phyloP scores from a whole-genome alignment of 495 filamentous ascomycete species.

The Umbilicaria muhlenbergii region DNA sequence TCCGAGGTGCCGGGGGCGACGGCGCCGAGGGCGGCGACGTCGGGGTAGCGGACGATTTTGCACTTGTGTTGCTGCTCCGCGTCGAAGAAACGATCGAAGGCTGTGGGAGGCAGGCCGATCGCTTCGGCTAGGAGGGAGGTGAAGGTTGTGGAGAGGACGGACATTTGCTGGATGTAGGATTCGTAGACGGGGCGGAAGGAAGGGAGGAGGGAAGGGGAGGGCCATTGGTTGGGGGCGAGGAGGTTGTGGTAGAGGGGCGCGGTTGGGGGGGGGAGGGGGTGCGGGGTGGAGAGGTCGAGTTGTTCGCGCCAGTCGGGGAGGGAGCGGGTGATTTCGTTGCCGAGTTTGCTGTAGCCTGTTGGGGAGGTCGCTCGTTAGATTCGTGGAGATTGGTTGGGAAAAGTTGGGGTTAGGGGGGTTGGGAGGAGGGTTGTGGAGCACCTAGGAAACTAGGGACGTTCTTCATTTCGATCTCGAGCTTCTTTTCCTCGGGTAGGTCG shows the following conservation, averaged over 20 bases:
- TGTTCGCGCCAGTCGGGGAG: constrained; percentile 55
- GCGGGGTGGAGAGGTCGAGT: constrained; percentile 59
- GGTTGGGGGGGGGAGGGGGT: constrained; percentile 7
- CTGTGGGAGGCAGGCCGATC: constrained; percentile 52
- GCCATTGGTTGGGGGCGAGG: constrained; percentile 54
- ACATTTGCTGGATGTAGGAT: constrained; percentile 62
- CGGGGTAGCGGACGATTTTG: constrained; percentile 84
- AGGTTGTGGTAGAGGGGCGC: constrained; percentile 15
- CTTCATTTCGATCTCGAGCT: constrained; percentile 81
- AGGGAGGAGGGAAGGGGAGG: constrained; percentile 48
- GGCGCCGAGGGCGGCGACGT: constrained; percentile 32
- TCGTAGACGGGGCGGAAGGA: constrained; percentile 54
- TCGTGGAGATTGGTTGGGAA: no score
- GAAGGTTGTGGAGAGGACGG: constrained; percentile 54
- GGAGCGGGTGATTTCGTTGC: constrained; percentile 30
- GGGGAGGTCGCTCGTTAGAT: no score
- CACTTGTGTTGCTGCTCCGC: constrained; percentile 71
- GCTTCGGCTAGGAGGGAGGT: constrained; percentile 79
- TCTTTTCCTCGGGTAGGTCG: constrained; percentile 66
- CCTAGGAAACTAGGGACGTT: constrained; percentile 48
- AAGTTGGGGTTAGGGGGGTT: no score
- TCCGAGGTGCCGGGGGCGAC: constrained; percentile 19
- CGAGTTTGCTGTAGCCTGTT: constrained; percentile 31
- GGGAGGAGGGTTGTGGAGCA: not conserved
- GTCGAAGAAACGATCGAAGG: constrained; percentile 77